Conservation (phyloP, 2,329 filamentous ascomycete species). For the Venturia nashicola region DNA sequence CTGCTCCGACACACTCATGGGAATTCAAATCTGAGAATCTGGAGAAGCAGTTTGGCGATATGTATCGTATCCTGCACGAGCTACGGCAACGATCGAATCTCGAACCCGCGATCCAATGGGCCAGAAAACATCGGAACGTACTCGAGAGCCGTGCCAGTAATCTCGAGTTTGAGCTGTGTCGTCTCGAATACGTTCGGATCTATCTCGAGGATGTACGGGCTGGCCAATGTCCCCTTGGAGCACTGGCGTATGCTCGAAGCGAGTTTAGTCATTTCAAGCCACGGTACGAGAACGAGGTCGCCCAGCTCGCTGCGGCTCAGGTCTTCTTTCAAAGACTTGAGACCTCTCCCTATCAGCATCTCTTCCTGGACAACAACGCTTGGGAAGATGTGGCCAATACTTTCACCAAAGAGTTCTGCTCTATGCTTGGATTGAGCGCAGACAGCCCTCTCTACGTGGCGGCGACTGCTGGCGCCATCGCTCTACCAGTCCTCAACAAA, state of each 20-base stretch:
- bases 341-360: constrained; percentile 63
- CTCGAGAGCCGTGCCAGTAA: constrained; percentile 80
- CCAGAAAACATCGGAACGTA: constrained; percentile 53
- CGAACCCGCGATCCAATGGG: constrained; percentile 77
- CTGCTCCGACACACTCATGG: not conserved
- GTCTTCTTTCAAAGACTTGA: constrained; percentile 64
- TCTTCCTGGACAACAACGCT: constrained; percentile 59
- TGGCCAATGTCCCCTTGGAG: constrained; percentile 41
- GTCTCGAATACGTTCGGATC: constrained; percentile 80
- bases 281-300: constrained; percentile 67
- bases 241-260: constrained; percentile 61
- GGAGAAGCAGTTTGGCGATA: constrained; percentile 70
- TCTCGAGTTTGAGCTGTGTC: constrained; percentile 86
- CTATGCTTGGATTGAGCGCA: constrained; percentile 74
- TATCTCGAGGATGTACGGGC: constrained; percentile 54
- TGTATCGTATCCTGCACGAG: constrained; percentile 80
- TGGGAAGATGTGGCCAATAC: constrained; percentile 78
- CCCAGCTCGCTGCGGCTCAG: constrained; percentile 70
- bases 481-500: constrained; percentile 79
- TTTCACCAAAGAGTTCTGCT: constrained; percentile 92
- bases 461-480: constrained; percentile 82
- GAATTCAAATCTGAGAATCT: constrained; percentile 35
- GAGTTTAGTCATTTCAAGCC: constrained; percentile 65
- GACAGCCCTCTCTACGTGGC: constrained; percentile 90
- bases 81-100: constrained; percentile 62